A percentile compares a stretch with the other conserved stretches of the same genome.
Conservation (phyloP, 768 basidiomycete genomes). For the Termitomyces sp. region DNA sequence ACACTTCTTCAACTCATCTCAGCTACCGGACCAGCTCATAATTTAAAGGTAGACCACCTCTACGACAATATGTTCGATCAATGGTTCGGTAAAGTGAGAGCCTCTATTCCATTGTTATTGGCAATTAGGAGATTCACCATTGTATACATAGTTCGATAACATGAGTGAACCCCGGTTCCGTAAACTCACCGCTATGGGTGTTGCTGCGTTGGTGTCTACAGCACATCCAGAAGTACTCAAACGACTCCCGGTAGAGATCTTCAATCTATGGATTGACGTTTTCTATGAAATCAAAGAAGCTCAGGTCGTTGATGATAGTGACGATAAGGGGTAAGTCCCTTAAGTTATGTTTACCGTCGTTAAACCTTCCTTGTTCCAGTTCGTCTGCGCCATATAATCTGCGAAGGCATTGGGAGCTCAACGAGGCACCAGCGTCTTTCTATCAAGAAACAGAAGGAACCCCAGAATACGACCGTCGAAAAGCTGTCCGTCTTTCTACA, state of each 20-base stretch:
- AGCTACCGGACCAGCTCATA: slow-evolving; percentile 45
- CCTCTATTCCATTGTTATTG: not conserved
- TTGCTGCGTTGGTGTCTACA: slow-evolving; percentile 71
- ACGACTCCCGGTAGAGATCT: slow-evolving; percentile 68
- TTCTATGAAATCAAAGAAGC: slow-evolving; percentile 83
- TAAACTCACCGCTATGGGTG: slow-evolving; percentile 80
- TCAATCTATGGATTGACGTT: slow-evolving; percentile 86
- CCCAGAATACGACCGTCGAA: slow-evolving; percentile 70
- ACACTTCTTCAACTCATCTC: slow-evolving; percentile 70
- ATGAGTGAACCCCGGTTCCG: slow-evolving; percentile 83
- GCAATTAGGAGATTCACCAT: slow-evolving; percentile 1
- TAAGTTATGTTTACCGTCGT: not conserved
- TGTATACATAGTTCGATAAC: slow-evolving; percentile 69
- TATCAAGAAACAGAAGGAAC: slow-evolving; percentile 65
- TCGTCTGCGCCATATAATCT: slow-evolving; percentile 32
- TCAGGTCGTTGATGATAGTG: slow-evolving; percentile 28
- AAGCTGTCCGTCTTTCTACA: slow-evolving; percentile 43
- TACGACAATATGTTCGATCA: slow-evolving; percentile 69
- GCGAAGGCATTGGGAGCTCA: slow-evolving; percentile 64
- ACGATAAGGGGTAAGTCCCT: slow-evolving; percentile 24
- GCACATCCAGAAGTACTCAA: slow-evolving; percentile 67
- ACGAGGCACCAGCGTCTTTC: slow-evolving; percentile 50
- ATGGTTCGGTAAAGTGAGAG: slow-evolving; percentile 72
- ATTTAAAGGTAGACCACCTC: slow-evolving; percentile 44
- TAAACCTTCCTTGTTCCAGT: slow-evolving; percentile 11